Base-by-base conservation (phyloP, 78 protist species). In the Isochrysis galbana region DNA sequence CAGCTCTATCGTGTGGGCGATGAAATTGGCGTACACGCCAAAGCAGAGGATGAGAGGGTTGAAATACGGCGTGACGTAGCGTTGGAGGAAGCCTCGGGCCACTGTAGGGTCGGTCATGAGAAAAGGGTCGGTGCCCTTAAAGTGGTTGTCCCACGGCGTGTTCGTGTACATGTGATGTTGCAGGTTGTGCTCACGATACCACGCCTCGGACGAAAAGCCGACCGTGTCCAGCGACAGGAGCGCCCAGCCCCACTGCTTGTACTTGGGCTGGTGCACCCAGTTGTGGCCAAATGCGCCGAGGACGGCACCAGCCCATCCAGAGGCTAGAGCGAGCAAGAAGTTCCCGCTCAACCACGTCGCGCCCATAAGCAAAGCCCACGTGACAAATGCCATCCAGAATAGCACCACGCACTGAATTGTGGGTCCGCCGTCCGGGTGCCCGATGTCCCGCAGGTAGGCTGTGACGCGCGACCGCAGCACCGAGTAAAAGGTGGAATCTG, bases 271-370 rank as follows among this genome's bases (percentile, higher is more conserved):
- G 41, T 70, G 80, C 80, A 70, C 80, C 80, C 80, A 70, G 41
- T 70, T 70, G 80, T 70, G 80, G n/a, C 80, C 80, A 70, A 70
- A 70, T 26, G 80, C 80, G 80, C 80, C 80, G 80, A 70, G 80
- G 1, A 70, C 21, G 41, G 80, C 80, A 17, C 45, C 5, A 19
- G 36, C 42, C n/a, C 29, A 3, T 7, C 80, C 80, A 21, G 36
- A 70, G 34, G 4, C 29, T 11, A 70, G 41, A 19, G 80, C 80
- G 29, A 41, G 44, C 42, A 17, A 36, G 32, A 70, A 14, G 80
- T 17, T 14, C 45, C 80, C 80, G 17, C 45, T 36, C 41, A n/a
- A 19, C n/a, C 3, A 70, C 80, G 36, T 70, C n/a, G 17, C 29
- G 80, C 5, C n/a, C 80, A 36, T 36, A 36, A 41, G 1, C 32